Base-by-base conservation (phyloP, 2,329 filamentous ascomycete species). In the Aspergillus flavus region DNA sequence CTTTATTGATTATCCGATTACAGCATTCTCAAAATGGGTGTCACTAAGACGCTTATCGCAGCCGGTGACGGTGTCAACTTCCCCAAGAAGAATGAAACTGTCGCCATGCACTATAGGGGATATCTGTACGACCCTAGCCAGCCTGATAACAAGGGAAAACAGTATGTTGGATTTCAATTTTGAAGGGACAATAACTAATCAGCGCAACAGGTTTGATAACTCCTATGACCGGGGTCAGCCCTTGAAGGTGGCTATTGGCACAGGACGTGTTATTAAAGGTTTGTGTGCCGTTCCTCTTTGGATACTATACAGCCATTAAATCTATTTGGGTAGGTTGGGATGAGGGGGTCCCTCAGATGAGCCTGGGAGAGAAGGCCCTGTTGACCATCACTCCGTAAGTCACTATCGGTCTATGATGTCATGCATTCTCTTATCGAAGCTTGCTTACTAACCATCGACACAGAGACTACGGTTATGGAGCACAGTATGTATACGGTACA, bases 61-160 rank as follows among this genome's bases (percentile, higher is more conserved):
- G 79, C 85, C 66, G 94, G 94, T 73, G 84, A 85, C 73, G 82
- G 82, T 62, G 84, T 84, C 62, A 77, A 87, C 72, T 82, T 79
- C 68, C 91, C 94, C 62, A 75, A 80, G 68, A 72, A 75, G 19
- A 91, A 92, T 69, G 88, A 97, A 77, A 87, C 81, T 30, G 92
- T 98, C 74, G 87, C 86, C 74, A 96, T 98, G 75, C 88, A 95
- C 81, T 98, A 98, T 85, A 95, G 91, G 48, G 95, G 95, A 72
- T 97, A 84, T 81, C 85, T 98, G 67, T 91, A 90, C 80, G 89
- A 96, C 74, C 74, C 82, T 26, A 80, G 74, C 67, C 80, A 87
- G 76, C 79, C 85, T 21, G 83, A 87, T 62, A 83, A 86, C 69
- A 87, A 86, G 85, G 94, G 94, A 72, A 80, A 78, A 30, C 76